Conservation (phyloP, 352 stramenopile species). For the Poterioochromonas sp. region DNA sequence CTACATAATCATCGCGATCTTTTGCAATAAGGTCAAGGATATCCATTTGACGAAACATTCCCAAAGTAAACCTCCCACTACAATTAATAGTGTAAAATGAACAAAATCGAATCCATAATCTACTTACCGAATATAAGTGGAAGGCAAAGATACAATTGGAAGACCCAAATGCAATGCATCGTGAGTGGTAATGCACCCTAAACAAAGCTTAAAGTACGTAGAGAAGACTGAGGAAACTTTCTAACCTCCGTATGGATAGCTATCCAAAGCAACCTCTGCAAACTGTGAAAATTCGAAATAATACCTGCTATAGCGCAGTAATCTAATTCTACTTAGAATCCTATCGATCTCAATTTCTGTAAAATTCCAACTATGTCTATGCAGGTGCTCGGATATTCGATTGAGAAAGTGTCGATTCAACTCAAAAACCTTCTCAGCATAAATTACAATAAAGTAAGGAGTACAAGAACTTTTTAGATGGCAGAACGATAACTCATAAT, state of each 20-base stretch:
- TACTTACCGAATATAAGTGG: constrained; percentile 26
- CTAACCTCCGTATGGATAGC: constrained; percentile 61
- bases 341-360: background rate
- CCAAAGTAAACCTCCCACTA: constrained; percentile 43
- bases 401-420: constrained; percentile 33
- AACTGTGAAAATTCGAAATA: constrained; percentile 58
- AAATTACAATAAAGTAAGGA: background rate
- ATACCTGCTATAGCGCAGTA: constrained; percentile 39
- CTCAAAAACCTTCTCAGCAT: background rate
- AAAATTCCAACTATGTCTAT: too few relatives aligned
- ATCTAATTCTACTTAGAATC: background rate
- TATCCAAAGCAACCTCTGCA: constrained; percentile 58
- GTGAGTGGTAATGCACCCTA: constrained; percentile 64
- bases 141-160: constrained; percentile 46
- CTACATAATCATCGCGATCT: constrained; percentile 36
- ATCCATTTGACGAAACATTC: constrained; percentile 45
- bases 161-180: constrained; percentile 64
- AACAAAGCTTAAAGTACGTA: background rate
- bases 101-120: background rate
- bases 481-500: background rate
- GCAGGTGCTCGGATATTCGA: constrained; percentile 26
- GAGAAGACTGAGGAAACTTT: background rate
- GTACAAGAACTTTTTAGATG: background rate
- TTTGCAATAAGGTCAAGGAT: constrained; percentile 41
- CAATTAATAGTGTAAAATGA: background rate